Base-by-base conservation (phyloP, 768 basidiomycete genomes). In the Lactifluus hygrophoroides region DNA sequence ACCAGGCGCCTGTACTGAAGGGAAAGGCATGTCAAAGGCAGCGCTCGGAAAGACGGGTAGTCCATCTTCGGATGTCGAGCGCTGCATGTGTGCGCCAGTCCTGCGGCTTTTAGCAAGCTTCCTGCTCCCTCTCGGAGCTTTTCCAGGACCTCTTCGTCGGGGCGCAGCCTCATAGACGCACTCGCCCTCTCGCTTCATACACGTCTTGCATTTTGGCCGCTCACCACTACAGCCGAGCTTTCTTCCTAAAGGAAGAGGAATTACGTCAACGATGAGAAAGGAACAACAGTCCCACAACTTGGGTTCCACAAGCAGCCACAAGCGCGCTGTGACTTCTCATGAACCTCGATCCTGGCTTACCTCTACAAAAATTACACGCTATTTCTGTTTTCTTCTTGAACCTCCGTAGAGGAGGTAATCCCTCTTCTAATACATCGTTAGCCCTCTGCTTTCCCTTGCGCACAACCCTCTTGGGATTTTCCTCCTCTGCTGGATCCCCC, bases 301-400 rank as follows among this genome's bases (percentile, higher is more conserved):
- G 23, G 28, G 40, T 17, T 23, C 21, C 51, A 44, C 57, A 56
- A 58, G 56, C 45, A 51, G 35, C 62, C 56, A 56, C 40, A 59
- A 44, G 57, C 53, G 42, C 53, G 9, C 34, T 54, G 43, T 13
- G 47, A 27, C 49, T 51, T 51, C 21, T 56, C 28, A 13, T 51
- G 49, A 49, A 43, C 49, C 28, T 51, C 54, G 23, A 46, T 40
- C 50, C 51, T 51, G 25, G 66, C 78, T 74, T 64, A 84, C 88
- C 78, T 78, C 88, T 77, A 73, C 88, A 90, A 69, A 88, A 88
- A 70, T 86, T 75, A 72, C 88, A 90, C 57, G 88, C 88, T 35
- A 89, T 77, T 23, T 73, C 72, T 34, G 80, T 80, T 73, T 85
- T 86, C 64, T 65, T 67, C 51, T 62, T 60, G 34, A 59, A 60